These are phyloP conservation scores for Sonneratia alba DNA, from an alignment of 345 rosid genomes.

Conservation along the genomic window DNA sequence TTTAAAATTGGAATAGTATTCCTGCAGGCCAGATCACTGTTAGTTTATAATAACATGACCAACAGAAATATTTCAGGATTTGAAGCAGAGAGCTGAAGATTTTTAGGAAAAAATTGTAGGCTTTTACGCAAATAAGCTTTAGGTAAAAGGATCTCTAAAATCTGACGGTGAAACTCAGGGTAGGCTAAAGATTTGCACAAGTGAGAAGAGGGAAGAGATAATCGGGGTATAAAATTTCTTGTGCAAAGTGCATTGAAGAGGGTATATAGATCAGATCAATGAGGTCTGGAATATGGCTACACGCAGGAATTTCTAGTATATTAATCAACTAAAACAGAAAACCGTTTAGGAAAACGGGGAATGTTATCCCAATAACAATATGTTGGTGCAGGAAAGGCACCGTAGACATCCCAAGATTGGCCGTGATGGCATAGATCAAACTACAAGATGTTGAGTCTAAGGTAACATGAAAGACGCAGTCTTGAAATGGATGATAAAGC, in stretches of 20 bases:
- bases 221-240: neutral
- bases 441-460: neutral
- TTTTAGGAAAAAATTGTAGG: no score
- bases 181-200: neutral
- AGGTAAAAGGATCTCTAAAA: neutral
- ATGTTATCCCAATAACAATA: neutral
- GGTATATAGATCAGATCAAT: neutral
- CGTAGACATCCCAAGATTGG: neutral
- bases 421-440: neutral
- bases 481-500: neutral
- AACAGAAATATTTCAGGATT: slow-evolving; percentile 1
- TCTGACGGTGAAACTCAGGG: neutral
- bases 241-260: neutral
- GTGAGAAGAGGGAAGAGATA: neutral
- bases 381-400: neutral
- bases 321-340: neutral
- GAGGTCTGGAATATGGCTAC: neutral
- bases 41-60: slow-evolving; percentile 21
- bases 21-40: slow-evolving; percentile 48
- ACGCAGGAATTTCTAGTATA: neutral
- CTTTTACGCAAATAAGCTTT: neutral
- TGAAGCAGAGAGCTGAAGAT: neutral
- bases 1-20: slow-evolving; percentile 34
- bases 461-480: neutral
- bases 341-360: neutral